A percentile compares a stretch with the other conserved stretches of the same genome.
Conservation (phyloP, 2,329 filamentous ascomycete species). For the Onygenales sp. region DNA sequence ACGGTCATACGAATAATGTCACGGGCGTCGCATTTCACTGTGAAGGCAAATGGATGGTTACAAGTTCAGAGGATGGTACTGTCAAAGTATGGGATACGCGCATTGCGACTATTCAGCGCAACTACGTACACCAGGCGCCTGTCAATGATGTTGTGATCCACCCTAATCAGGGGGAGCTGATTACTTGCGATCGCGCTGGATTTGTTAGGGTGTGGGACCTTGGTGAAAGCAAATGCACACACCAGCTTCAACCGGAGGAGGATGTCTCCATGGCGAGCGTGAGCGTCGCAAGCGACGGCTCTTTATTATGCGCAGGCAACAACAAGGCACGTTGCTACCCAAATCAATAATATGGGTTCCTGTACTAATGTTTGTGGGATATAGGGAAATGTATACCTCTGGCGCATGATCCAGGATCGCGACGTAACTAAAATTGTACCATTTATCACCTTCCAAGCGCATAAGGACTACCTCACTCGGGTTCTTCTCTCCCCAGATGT, state of each 20-base stretch:
- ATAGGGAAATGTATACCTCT: constrained; percentile 93
- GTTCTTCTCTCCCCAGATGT: constrained; percentile 88
- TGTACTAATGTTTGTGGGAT: not conserved
- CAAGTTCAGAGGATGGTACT: constrained; percentile 89
- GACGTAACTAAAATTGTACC: constrained; percentile 78
- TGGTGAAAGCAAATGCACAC: constrained; percentile 92
- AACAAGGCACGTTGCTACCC: constrained; percentile 54
- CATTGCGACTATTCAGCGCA: constrained; percentile 75
- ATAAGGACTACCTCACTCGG: constrained; percentile 86
- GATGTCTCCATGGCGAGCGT: constrained; percentile 90
- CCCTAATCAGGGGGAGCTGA: constrained; percentile 95
- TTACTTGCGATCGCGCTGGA: constrained; percentile 86
- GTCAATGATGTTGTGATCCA: constrained; percentile 99
- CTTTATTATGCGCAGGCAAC: constrained; percentile 85
- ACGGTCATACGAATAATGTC: constrained; percentile 91
- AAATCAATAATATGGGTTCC: not conserved
- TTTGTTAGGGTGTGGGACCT: constrained; percentile 95
- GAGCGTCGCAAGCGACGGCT: constrained; percentile 89
- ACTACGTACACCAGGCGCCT: constrained; percentile 79
- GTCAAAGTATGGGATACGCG: constrained; percentile 97
- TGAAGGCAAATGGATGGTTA: constrained; percentile 99
- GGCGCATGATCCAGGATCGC: constrained; percentile 77
- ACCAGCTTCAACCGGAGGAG: constrained; percentile 92
- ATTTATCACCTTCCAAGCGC: constrained; percentile 79
- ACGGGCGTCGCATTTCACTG: constrained; percentile 97